Evolutionary conservation across 1,284 basidiomycete genomes (phyloP).

Genomic region (Ceratobasidium sp.): DNA sequence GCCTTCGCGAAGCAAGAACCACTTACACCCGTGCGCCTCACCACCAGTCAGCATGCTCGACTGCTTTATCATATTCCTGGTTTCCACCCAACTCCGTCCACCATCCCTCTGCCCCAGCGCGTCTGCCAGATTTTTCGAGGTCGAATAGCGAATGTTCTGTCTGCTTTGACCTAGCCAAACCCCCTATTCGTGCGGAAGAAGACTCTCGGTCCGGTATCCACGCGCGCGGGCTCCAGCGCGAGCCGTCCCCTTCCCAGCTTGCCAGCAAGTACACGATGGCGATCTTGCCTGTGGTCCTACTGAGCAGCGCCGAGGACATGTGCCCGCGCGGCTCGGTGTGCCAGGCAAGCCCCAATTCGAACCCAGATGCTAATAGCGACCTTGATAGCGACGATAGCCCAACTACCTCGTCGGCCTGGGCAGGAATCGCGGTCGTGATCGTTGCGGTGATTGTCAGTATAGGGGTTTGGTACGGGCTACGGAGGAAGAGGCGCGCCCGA

Average conservation of each 20-base stretch:
- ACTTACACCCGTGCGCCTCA: conserved; percentile 20
- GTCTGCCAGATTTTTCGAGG: not conserved
- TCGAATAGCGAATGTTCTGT: too few species aligned
- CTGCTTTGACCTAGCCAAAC: not conserved
- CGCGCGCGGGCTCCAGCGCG: conserved; percentile 3
- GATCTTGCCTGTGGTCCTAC: not conserved
- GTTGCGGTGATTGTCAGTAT: conserved; percentile 11
- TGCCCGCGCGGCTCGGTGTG: not conserved
- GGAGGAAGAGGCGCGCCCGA: conserved; percentile 15
- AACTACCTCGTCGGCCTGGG: conserved; percentile 19
- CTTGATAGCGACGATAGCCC: not conserved
- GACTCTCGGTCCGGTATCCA: conserved; percentile 18
- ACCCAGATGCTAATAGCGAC: conserved; percentile 9
- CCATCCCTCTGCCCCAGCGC: not conserved
- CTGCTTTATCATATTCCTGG: conserved; percentile 6
- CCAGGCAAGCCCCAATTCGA: not conserved
- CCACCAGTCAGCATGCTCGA: conserved; percentile 31
- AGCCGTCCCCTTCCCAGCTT: not conserved
- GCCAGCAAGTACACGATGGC: not conserved
- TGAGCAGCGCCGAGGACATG: conserved; percentile 9
- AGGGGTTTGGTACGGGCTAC: conserved; percentile 18
- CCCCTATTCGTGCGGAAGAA: conserved; percentile 7
- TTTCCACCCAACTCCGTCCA: not conserved
- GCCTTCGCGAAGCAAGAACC: conserved; percentile 38
- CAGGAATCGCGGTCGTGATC: conserved; percentile 35